Evolutionary conservation across 139 green algal genomes (phyloP).

Genomic region (Gonium pectorale): DNA sequence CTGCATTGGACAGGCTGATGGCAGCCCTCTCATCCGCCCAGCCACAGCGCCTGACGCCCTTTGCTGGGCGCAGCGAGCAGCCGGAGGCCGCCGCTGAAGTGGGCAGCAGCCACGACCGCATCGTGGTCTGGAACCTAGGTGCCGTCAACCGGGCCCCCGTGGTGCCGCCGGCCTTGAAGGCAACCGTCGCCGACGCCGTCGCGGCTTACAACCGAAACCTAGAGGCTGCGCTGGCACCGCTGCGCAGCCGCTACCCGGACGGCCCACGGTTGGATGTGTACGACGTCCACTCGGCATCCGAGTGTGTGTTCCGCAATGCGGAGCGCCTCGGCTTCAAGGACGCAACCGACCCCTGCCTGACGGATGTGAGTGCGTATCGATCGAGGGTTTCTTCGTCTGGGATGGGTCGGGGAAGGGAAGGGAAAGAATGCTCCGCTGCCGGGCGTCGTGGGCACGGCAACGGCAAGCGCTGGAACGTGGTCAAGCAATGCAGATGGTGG

Average conservation of each 20-base stretch:
- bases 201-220: background rate
- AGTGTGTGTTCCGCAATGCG: too few species aligned
- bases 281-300: background rate
- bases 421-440: too few species aligned
- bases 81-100: background rate
- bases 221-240: slow-evolving; percentile 9
- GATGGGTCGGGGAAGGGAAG: too few species aligned
- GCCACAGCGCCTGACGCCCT: background rate
- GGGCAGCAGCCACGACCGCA: background rate
- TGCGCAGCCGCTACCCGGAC: slow-evolving; percentile 4
- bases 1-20: slow-evolving; percentile 12
- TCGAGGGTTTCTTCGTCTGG: too few species aligned
- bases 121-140: background rate
- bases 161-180: background rate
- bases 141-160: background rate
- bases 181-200: background rate
- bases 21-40: background rate
- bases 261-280: background rate
- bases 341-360: too few species aligned
- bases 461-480: too few species aligned
- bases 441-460: too few species aligned
- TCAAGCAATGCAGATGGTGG: too few species aligned
- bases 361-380: too few species aligned
- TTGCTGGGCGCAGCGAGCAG: background rate
- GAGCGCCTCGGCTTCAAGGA: too few species aligned